Base-by-base conservation (phyloP, 2,329 filamentous ascomycete genomes). In the Penicillium brevicompactum region DNA sequence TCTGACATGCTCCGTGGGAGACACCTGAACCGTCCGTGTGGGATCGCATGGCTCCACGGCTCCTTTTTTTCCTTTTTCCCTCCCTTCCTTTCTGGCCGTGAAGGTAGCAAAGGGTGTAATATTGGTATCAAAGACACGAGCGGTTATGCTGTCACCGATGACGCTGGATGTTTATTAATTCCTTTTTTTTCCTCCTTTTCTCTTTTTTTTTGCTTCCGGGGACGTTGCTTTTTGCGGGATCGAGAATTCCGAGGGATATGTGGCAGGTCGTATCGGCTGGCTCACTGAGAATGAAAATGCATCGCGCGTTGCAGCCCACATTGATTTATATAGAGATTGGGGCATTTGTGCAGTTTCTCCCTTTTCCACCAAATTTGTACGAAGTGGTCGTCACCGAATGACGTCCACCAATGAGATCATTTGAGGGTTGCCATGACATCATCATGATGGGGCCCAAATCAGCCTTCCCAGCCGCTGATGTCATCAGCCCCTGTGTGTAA, bases 61-160 rank as follows among this genome's bases (percentile, higher is more conserved):
- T 27, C 14, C 24, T 40, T 34, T 30, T 32, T 37, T 18, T n/a
- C n/a, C 30, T 34, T 18, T 49, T 30, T 34, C 16, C 14, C 31
- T 24, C n/a, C 30, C 5, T 37, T 24, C 13, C 31, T 8, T 37
- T 10, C 22, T 42, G 42, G 46, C 24, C 45, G 42, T 27, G 27
- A 22, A n/a, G 34, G 13, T 30, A 14, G 13, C 32, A 16, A 40
- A 43, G 41, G 47, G 45, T 43, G 41, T 45, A 34, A 22, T 49
- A 43, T 49, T 43, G 51, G 9, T 49, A 47, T 46, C 5, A 27
- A 52, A 57, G 51, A 60, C 58, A 58, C 55, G 47, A 52, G 40
- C 30, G 32, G 51, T 46, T 51, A 64, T 64, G 59, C 59, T 59
- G 57, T 64, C 59, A 64, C 61, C 59, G 59, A 61, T 65, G 61